phyloP scores from a whole-genome alignment of 164 flowering plant species.

The Sedum album region DNA sequence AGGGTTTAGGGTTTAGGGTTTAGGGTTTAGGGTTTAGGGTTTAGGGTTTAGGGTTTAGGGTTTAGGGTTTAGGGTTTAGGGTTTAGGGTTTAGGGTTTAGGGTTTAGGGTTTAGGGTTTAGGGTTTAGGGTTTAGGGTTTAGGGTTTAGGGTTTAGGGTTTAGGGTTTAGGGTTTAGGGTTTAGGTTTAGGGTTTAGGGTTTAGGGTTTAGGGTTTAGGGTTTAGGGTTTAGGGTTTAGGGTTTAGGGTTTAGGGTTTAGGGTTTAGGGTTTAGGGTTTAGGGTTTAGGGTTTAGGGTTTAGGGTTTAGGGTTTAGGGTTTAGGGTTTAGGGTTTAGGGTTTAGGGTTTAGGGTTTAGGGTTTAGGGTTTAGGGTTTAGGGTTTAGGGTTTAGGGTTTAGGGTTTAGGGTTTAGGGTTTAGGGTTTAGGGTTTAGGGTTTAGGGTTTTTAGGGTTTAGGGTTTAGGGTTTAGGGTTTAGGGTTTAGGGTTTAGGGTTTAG shows the following conservation, averaged over 20 bases:
- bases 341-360: conserved; percentile 8
- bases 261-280: conserved; percentile 11
- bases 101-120: conserved; percentile 10
- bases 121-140: conserved; percentile 9
- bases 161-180: conserved; percentile 7
- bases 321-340: conserved; percentile 12
- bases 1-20: conserved; percentile 10
- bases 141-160: conserved; percentile 6
- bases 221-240: conserved; percentile 12
- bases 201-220: conserved; percentile 10
- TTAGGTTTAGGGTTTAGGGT: conserved; percentile 3
- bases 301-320: conserved; percentile 12
- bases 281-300: conserved; percentile 12
- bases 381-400: conserved; percentile 6
- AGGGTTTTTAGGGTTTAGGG: conserved; percentile 7
- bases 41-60: conserved; percentile 12
- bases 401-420: conserved; percentile 12
- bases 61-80: conserved; percentile 7
- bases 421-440: conserved; percentile 12
- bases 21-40: conserved; percentile 12
- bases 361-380: conserved; percentile 7
- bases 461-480: conserved; percentile 8
- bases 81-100: conserved; percentile 4
- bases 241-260: conserved; percentile 10
- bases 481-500: conserved; percentile 6